Conservation (phyloP, 208 protist genomes). For the Borovskyia barvae region DNA sequence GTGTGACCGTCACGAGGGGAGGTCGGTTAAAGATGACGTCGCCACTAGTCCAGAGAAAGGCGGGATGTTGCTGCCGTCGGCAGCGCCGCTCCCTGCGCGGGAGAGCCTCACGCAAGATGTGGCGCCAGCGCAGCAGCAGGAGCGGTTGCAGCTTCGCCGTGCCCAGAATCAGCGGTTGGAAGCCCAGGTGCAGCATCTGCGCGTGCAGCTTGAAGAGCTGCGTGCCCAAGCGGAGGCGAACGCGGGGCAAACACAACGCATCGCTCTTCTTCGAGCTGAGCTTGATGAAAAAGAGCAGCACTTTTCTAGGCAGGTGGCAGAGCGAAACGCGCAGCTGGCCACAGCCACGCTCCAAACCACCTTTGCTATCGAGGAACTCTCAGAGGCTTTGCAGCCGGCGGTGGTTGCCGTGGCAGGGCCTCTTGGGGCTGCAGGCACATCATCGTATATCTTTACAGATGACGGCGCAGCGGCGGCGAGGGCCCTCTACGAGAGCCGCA, state of each 20-base stretch:
- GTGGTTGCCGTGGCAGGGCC: neutral
- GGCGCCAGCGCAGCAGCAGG: constrained; percentile 5
- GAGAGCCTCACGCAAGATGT: no score
- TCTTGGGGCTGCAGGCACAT: neutral
- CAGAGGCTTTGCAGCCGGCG: neutral
- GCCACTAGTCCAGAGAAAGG: no score
- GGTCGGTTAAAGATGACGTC: no score
- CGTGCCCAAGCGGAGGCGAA: constrained; percentile 18
- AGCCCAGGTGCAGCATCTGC: constrained; percentile 18
- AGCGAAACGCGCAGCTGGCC: constrained; percentile 20
- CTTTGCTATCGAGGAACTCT: constrained; percentile 8
- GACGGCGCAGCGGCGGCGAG: no score
- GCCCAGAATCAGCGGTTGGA: constrained; percentile 19
- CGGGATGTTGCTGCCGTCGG: no score
- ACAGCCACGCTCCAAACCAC: constrained; percentile 8
- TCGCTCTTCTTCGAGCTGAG: constrained; percentile 23
- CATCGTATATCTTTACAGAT: no score
- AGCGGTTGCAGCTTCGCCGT: constrained; percentile 26
- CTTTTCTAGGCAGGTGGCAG: constrained; percentile 14
- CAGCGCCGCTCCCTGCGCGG: no score
- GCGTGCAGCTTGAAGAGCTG: constrained; percentile 10
- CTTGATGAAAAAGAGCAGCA: constrained; percentile 22
- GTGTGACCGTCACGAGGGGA: no score
- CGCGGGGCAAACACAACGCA: constrained; percentile 4
- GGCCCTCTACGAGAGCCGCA: neutral